Percentiles rank a stretch among this genome's conserved stretches.
These are phyloP conservation scores for Metschnikowia santaceciliae DNA, from an alignment of 805 yeast genomes.

Conservation along the genomic window DNA sequence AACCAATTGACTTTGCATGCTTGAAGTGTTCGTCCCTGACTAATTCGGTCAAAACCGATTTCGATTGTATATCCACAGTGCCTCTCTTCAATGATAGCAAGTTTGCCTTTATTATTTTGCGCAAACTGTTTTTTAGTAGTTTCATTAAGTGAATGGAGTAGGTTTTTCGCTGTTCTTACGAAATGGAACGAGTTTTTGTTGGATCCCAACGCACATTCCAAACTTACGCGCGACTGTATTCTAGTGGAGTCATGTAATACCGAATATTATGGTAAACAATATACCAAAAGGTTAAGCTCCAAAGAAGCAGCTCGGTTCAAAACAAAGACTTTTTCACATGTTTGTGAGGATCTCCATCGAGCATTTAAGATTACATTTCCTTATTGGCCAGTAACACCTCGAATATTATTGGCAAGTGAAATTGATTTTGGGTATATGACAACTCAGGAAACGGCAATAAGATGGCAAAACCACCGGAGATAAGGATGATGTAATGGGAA, in stretches of 20 bases:
- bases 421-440: no score
- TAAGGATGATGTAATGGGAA: no score
- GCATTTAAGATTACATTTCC: no score
- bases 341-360: no score
- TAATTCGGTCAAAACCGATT: conserved; percentile 19
- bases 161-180: neutral
- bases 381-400: no score
- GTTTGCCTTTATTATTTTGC: conserved; percentile 23
- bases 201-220: neutral
- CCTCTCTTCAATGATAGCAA: conserved; percentile 17
- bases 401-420: no score
- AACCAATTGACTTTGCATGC: conserved; percentile 49
- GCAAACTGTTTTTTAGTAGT: conserved; percentile 25
- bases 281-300: neutral
- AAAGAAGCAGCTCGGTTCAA: no score
- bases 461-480: no score
- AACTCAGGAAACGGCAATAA: no score
- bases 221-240: neutral
- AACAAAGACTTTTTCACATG: no score
- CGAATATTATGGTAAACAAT: neutral
- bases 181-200: neutral
- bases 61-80: conserved; percentile 25
- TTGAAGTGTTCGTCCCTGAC: conserved; percentile 32
- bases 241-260: no score
- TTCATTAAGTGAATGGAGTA: neutral